phyloP scores from a whole-genome alignment of 495 filamentous ascomycete genomes.

The Entonaema liquescens region DNA sequence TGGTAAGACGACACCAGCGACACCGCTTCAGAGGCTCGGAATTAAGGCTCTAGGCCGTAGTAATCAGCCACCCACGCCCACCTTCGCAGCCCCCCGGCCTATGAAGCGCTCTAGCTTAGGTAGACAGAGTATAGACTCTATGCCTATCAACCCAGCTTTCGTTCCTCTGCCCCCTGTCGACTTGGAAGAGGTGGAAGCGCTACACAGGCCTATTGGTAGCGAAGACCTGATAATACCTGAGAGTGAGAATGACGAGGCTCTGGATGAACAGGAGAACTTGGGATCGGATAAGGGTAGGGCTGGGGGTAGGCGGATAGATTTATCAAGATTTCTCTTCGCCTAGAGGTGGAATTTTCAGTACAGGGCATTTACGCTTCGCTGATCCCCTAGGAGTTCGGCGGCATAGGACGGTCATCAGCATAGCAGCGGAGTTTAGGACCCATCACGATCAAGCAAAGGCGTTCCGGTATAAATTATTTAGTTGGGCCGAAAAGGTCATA shows the following conservation, averaged over 20 bases:
- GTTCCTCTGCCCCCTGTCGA: slow-evolving; percentile 55
- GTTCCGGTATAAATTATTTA: slow-evolving; percentile 4
- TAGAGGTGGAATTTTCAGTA: slow-evolving; percentile 5
- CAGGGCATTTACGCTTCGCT: neutral
- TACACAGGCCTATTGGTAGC: slow-evolving; percentile 64
- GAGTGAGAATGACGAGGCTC: slow-evolving; percentile 63
- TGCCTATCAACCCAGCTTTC: slow-evolving; percentile 52
- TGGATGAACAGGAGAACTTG: slow-evolving; percentile 32
- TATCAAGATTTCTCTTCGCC: slow-evolving; percentile 65
- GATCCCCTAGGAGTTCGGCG: neutral
- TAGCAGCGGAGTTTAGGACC: slow-evolving; percentile 32
- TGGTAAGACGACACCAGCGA: slow-evolving; percentile 39
- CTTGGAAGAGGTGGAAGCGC: slow-evolving; percentile 50
- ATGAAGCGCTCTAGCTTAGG: slow-evolving; percentile 68
- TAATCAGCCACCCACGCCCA: slow-evolving; percentile 47
- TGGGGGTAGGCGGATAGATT: slow-evolving; percentile 49
- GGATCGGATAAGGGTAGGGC: slow-evolving; percentile 28
- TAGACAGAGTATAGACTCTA: slow-evolving; percentile 57
- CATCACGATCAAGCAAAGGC: slow-evolving; percentile 8
- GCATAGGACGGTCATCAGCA: slow-evolving; percentile 15
- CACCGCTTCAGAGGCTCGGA: slow-evolving; percentile 58
- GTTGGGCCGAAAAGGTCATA: neutral
- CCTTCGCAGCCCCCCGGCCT: slow-evolving; percentile 58
- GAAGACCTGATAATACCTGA: slow-evolving; percentile 79
- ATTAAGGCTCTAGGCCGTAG: slow-evolving; percentile 52